A percentile compares a stretch with the other conserved stretches of the same genome.
Conservation (phyloP, 192 early-diverging fungal genomes). For the Podila verticillata region DNA sequence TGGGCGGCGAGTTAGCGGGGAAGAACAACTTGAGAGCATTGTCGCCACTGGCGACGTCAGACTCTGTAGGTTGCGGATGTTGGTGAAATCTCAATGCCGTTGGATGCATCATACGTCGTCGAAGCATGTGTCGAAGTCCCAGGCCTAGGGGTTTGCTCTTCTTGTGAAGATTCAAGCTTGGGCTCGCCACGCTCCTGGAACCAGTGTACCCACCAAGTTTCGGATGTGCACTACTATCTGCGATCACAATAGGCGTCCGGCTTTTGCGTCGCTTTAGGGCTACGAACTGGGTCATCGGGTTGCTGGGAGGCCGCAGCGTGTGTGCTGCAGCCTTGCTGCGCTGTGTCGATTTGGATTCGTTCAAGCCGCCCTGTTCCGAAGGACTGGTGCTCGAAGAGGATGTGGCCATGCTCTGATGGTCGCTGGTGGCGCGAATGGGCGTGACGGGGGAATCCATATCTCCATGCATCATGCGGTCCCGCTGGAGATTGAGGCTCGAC, state of each 20-base stretch:
- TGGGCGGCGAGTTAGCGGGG: neutral
- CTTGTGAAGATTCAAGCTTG: slow-evolving; percentile 24
- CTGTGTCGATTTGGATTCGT: neutral
- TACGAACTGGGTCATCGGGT: neutral
- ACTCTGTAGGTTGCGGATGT: neutral
- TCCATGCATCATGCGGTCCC: slow-evolving; percentile 52
- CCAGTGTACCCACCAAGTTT: neutral
- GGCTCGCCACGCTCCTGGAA: neutral
- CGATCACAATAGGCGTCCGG: neutral
- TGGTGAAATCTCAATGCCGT: neutral
- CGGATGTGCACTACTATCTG: neutral
- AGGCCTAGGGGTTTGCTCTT: slow-evolving; percentile 35
- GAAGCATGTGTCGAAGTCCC: slow-evolving; percentile 39
- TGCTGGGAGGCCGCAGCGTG: neutral
- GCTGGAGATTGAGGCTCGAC: slow-evolving; percentile 25
- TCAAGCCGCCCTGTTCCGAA: neutral
- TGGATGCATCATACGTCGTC: slow-evolving; percentile 29
- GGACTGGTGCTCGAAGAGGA: neutral
- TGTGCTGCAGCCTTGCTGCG: neutral
- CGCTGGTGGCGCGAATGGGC: neutral
- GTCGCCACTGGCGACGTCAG: neutral
- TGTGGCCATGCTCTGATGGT: neutral
- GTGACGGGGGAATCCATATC: slow-evolving; percentile 33
- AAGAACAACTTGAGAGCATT: neutral
- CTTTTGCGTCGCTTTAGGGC: slow-evolving; percentile 3